Evolutionary conservation across 2,329 filamentous ascomycete genomes (phyloP).

Genomic region (Claviceps digitariae): DNA sequence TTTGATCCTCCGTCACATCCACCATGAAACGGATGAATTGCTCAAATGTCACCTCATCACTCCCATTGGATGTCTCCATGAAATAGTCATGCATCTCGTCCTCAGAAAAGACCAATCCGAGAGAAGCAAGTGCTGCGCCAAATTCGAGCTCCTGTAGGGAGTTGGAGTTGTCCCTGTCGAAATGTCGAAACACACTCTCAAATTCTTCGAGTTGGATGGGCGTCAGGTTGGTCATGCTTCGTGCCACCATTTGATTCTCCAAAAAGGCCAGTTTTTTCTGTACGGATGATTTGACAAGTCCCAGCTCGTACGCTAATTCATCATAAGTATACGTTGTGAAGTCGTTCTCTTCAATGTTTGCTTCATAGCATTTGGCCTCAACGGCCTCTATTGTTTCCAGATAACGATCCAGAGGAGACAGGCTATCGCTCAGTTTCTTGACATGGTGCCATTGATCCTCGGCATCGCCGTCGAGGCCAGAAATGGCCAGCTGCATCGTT

Average conservation of each 20-base stretch:
- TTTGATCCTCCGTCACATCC: slow-evolving; percentile 95
- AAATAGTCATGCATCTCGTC: slow-evolving; percentile 98
- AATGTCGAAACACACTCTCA: slow-evolving; percentile 95
- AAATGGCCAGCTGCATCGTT: slow-evolving; percentile 87
- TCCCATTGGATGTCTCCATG: slow-evolving; percentile 66
- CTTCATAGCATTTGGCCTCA: slow-evolving; percentile 82
- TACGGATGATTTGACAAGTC: slow-evolving; percentile 80
- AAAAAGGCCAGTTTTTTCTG: slow-evolving; percentile 94
- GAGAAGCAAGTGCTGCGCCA: slow-evolving; percentile 83
- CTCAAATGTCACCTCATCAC: slow-evolving; percentile 81
- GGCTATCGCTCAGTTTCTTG: slow-evolving; percentile 67
- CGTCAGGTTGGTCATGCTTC: slow-evolving; percentile 97
- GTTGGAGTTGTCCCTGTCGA: slow-evolving; percentile 87
- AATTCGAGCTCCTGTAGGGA: slow-evolving; percentile 88
- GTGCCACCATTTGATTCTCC: slow-evolving; percentile 95
- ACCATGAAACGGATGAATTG: slow-evolving; percentile 99
- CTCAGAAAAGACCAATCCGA: slow-evolving; percentile 92
- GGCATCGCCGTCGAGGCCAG: slow-evolving; percentile 90
- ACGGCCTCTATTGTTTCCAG: slow-evolving; percentile 75
- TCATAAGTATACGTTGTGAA: slow-evolving; percentile 99
- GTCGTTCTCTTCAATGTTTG: slow-evolving; percentile 98
- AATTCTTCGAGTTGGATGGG: slow-evolving; percentile 98
- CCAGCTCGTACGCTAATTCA: slow-evolving; percentile 85
- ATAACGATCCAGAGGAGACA: slow-evolving; percentile 83
- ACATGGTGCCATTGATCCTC: slow-evolving; percentile 90